Evolutionary conservation across 768 basidiomycete species (phyloP).

Genomic region (Leucocoprinus birnbaumii): DNA sequence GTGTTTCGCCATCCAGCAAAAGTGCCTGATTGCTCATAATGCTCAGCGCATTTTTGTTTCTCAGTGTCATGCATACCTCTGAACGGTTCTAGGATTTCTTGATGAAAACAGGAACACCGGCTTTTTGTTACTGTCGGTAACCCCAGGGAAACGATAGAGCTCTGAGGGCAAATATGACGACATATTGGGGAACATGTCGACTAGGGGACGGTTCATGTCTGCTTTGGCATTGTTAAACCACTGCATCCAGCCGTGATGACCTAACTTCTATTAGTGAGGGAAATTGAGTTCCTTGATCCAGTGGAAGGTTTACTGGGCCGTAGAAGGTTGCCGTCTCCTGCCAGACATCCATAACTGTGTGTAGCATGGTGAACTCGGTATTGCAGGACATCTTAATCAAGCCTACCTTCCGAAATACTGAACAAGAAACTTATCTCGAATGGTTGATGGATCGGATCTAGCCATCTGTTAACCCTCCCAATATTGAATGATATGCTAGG

Average conservation of each 20-base stretch:
- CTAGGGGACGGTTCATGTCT: constrained; percentile 66
- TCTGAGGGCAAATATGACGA: constrained; percentile 70
- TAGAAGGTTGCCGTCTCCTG: constrained; percentile 69
- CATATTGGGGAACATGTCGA: constrained; percentile 79
- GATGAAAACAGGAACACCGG: constrained; percentile 77
- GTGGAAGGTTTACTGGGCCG: constrained; percentile 41
- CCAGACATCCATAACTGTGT: constrained; percentile 70
- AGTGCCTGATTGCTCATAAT: constrained; percentile 42
- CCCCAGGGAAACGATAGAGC: constrained; percentile 65
- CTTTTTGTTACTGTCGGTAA: constrained; percentile 51
- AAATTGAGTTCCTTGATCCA: not conserved
- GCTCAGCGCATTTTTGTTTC: not conserved
- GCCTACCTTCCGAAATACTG: constrained; percentile 86
- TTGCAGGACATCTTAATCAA: not conserved
- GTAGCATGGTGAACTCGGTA: constrained; percentile 27
- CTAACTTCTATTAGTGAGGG: constrained; percentile 22
- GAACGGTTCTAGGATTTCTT: constrained; percentile 70
- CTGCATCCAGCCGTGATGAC: constrained; percentile 85
- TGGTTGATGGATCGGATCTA: constrained; percentile 71
- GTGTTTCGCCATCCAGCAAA: constrained; percentile 82
- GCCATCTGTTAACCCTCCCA: too few species aligned
- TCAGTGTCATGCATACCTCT: constrained; percentile 31
- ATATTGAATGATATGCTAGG: too few species aligned
- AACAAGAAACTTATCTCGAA: constrained; percentile 81
- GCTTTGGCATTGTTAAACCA: constrained; percentile 75